Conservation (phyloP, 345 rosid species). For the Citrus unshiu region DNA sequence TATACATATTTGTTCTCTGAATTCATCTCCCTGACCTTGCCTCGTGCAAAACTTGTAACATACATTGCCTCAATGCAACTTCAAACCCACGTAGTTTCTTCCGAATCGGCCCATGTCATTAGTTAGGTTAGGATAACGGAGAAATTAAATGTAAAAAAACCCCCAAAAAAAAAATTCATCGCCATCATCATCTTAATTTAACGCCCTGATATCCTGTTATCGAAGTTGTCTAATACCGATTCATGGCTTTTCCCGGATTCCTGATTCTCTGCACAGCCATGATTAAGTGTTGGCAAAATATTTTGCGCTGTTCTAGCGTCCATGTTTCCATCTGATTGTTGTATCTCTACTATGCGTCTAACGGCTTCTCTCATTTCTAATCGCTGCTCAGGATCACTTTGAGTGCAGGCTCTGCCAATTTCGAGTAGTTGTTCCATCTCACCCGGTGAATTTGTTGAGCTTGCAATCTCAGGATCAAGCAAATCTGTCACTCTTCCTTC, state of each 20-base stretch:
- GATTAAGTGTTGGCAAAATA: conserved; percentile 16
- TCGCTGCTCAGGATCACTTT: conserved; percentile 41
- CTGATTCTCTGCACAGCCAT: conserved; percentile 17
- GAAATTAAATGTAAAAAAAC: neutral
- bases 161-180: neutral
- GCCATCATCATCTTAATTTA: neutral
- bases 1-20: neutral
- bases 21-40: neutral
- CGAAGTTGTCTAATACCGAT: neutral
- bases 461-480: conserved; percentile 60
- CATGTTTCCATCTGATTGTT: conserved; percentile 25
- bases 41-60: conserved; percentile 1
- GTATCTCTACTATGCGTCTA: conserved; percentile 39
- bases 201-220: neutral
- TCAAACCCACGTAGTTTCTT: neutral
- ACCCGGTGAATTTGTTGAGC: conserved; percentile 15
- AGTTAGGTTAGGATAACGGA: neutral
- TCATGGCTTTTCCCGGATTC: neutral
- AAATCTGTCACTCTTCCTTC: conserved; percentile 47
- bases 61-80: neutral
- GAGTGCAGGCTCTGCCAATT: conserved; percentile 54
- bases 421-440: conserved; percentile 51
- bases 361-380: conserved; percentile 53
- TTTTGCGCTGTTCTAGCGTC: conserved; percentile 24
- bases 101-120: neutral